A percentile compares a stretch with the other conserved stretches of the same genome.
Evolutionary conservation across 768 basidiomycete species (phyloP).

Genomic region (Mycena maculata): DNA sequence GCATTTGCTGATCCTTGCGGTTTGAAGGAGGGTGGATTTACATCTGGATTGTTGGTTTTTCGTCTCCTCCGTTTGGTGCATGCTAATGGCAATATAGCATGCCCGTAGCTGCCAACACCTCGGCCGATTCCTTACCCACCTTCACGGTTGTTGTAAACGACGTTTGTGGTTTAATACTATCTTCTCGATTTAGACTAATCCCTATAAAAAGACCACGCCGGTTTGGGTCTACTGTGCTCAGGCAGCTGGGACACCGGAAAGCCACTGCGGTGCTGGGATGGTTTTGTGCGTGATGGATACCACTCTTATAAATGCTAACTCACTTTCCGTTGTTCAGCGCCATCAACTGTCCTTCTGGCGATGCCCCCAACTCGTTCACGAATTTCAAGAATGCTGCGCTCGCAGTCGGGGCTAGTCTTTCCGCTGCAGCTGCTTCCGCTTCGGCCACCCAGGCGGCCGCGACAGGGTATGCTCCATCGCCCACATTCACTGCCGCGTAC

Average conservation of each 20-base stretch:
- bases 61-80: background rate
- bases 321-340: conserved; percentile 59
- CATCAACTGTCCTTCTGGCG: conserved; percentile 69
- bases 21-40: conserved; percentile 60
- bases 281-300: too few species aligned
- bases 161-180: conserved; percentile 30
- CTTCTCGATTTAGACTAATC: conserved; percentile 12
- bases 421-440: conserved; percentile 50
- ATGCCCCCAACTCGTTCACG: conserved; percentile 66
- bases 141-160: conserved; percentile 57
- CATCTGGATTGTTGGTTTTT: conserved; percentile 66
- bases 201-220: conserved; percentile 56
- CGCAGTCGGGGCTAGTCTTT: conserved; percentile 62
- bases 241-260: conserved; percentile 58
- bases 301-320: too few species aligned
- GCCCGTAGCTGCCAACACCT: conserved; percentile 64
- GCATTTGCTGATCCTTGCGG: conserved; percentile 67
- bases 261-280: conserved; percentile 60
- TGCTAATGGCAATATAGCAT: conserved; percentile 47
- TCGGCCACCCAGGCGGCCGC: conserved; percentile 40
- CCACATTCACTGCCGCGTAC: conserved; percentile 57
- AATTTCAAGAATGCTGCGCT: conserved; percentile 70
- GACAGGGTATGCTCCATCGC: conserved; percentile 16
- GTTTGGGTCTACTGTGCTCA: conserved; percentile 73
- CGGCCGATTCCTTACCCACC: conserved; percentile 61